phyloP scores from a whole-genome alignment of 2,329 filamentous ascomycete genomes.

The Arthroderma sp. region DNA sequence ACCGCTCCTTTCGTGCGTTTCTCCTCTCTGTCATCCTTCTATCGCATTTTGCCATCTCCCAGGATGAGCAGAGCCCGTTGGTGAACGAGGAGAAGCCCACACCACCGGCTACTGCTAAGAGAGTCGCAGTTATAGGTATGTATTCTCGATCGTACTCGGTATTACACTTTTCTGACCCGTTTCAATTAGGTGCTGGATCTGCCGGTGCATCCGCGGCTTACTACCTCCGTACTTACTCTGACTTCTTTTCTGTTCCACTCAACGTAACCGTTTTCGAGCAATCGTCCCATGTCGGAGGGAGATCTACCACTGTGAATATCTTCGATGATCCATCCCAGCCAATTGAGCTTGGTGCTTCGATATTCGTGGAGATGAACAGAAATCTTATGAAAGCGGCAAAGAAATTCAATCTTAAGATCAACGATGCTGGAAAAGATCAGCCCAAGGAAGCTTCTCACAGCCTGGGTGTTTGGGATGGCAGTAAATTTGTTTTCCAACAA shows the following conservation, averaged over 20 bases:
- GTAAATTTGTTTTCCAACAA: conserved; percentile 56
- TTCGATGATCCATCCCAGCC: conserved; percentile 54
- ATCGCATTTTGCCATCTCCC: conserved; percentile 5
- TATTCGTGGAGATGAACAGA: conserved; percentile 74
- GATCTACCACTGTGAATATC: conserved; percentile 69
- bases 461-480: conserved; percentile 75
- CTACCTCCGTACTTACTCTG: conserved; percentile 59
- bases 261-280: conserved; percentile 86
- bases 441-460: conserved; percentile 34
- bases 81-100: conserved; percentile 1
- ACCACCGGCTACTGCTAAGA: conserved; percentile 2
- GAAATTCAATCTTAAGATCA: conserved; percentile 54
- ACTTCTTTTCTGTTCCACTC: conserved; percentile 44
- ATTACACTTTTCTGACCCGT: too few species aligned
- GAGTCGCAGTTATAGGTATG: conserved; percentile 10
- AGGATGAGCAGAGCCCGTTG: conserved; percentile 5
- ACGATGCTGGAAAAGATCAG: conserved; percentile 36
- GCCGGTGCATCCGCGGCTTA: conserved; percentile 80
- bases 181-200: conserved; percentile 62
- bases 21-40: conserved; percentile 4
- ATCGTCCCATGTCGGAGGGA: conserved; percentile 63
- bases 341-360: conserved; percentile 79
- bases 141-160: background rate
- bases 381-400: conserved; percentile 64
- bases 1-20: background rate